Percentiles rank a stretch among this genome's conserved stretches.
These are phyloP conservation scores for Leucocoprinus leucothites DNA, from an alignment of 768 basidiomycete species.

Conservation along the genomic window DNA sequence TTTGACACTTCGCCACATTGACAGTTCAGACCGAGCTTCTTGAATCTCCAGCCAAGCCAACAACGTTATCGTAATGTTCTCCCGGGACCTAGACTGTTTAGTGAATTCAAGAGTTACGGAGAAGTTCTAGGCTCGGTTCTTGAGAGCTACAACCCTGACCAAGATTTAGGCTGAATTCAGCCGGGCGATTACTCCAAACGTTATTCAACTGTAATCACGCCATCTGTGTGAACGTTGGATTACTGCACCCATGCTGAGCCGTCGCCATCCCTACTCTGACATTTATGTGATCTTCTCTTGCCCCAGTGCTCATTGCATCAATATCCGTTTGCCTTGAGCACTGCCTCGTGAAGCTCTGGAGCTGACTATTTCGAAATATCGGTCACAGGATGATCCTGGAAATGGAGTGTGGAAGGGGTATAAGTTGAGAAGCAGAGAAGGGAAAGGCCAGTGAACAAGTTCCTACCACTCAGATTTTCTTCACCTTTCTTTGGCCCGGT, in stretches of 20 bases:
- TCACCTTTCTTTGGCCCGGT: not conserved
- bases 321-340: not conserved
- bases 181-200: too few species aligned
- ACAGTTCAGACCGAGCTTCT: too few species aligned
- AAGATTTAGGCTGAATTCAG: too few species aligned
- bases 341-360: not conserved
- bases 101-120: too few species aligned
- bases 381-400: not conserved
- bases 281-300: not conserved
- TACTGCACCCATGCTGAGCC: not conserved
- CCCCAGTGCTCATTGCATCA: not conserved
- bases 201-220: not conserved
- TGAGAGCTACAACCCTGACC: too few species aligned
- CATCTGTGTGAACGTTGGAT: too few species aligned
- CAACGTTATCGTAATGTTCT: too few species aligned
- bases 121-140: too few species aligned
- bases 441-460: not conserved
- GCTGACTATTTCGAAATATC: not conserved
- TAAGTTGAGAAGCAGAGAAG: not conserved
- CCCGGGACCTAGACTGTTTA: too few species aligned
- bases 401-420: not conserved
- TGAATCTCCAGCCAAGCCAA: too few species aligned
- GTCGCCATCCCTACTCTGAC: slow-evolving; percentile 9
- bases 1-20: too few species aligned
- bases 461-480: slow-evolving; percentile 2